These are phyloP conservation scores for Gossypium aridum DNA, from an alignment of 441 rosid species.

Conservation along the genomic window DNA sequence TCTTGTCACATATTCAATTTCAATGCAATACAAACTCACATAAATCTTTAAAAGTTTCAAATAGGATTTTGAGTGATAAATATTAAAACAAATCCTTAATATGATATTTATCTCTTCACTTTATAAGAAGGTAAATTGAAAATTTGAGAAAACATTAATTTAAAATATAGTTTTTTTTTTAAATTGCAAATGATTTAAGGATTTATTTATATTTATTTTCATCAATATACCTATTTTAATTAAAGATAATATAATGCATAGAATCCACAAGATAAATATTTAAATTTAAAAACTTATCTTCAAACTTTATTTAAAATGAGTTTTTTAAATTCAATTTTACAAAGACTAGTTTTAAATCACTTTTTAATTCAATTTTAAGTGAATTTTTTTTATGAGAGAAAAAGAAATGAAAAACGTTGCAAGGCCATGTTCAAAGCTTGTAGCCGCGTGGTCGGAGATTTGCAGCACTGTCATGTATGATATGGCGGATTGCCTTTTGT, in stretches of 20 bases:
- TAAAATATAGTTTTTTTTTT: too few species aligned
- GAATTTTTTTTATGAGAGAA: neutral
- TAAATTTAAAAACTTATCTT: neutral
- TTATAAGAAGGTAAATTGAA: too few species aligned
- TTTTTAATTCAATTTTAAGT: neutral
- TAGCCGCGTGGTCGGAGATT: neutral
- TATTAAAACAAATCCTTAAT: too few species aligned
- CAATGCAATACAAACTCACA: too few species aligned
- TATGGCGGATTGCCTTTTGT: conserved; percentile 31
- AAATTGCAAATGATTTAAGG: too few species aligned
- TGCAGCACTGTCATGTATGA: conserved; percentile 17
- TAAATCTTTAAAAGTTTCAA: too few species aligned
- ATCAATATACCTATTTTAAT: neutral
- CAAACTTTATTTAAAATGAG: neutral
- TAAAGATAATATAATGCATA: neutral
- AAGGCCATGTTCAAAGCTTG: neutral
- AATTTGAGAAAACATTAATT: too few species aligned
- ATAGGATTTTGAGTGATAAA: too few species aligned
- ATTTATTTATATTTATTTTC: too few species aligned
- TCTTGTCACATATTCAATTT: too few species aligned
- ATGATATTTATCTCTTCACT: too few species aligned
- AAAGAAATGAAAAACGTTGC: neutral
- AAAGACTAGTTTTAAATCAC: neutral
- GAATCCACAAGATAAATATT: neutral
- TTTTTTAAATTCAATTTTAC: neutral